Evolutionary conservation across 2,329 filamentous ascomycete genomes (phyloP).

Genomic region (Penicillium sp.): DNA sequence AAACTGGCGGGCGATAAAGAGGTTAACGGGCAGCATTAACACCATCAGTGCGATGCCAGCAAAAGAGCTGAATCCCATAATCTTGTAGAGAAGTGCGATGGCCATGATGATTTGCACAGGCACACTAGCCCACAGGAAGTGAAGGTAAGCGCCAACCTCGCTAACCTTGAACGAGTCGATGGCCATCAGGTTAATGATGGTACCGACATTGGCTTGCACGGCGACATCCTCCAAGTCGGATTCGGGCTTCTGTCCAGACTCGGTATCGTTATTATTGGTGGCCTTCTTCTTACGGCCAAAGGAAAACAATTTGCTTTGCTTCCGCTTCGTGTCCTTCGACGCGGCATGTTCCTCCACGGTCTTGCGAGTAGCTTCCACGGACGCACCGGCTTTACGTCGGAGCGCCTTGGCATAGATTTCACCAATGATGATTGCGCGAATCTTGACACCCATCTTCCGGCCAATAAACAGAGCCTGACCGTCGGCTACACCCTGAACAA

Average conservation of each 20-base stretch:
- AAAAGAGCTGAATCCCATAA: conserved; percentile 89
- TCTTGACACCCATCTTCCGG: conserved; percentile 85
- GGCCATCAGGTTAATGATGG: conserved; percentile 99
- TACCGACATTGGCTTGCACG: conserved; percentile 83
- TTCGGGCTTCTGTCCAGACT: conserved; percentile 19
- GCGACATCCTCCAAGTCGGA: conserved; percentile 42
- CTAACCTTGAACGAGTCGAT: conserved; percentile 99
- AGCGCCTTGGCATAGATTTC: conserved; percentile 97
- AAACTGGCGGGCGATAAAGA: conserved; percentile 81
- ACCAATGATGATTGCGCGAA: conserved; percentile 91
- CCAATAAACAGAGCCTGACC: conserved; percentile 89
- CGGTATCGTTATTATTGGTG: conserved; percentile 22
- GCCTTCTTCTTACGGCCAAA: conserved; percentile 57
- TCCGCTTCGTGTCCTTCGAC: conserved; percentile 21
- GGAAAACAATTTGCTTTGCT: conserved; percentile 47
- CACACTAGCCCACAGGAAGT: conserved; percentile 89
- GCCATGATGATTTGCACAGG: conserved; percentile 83
- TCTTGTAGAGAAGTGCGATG: conserved; percentile 74
- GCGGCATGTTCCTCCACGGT: conserved; percentile 45
- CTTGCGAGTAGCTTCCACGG: conserved; percentile 68
- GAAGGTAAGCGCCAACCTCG: conserved; percentile 88
- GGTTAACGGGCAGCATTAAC: conserved; percentile 82
- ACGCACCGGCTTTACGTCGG: conserved; percentile 78
- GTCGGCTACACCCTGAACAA: conserved; percentile 75
- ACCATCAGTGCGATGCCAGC: conserved; percentile 89